These are phyloP conservation scores for Brasenia schreberi DNA, from an alignment of 164 flowering plant genomes.

Conservation along the genomic window DNA sequence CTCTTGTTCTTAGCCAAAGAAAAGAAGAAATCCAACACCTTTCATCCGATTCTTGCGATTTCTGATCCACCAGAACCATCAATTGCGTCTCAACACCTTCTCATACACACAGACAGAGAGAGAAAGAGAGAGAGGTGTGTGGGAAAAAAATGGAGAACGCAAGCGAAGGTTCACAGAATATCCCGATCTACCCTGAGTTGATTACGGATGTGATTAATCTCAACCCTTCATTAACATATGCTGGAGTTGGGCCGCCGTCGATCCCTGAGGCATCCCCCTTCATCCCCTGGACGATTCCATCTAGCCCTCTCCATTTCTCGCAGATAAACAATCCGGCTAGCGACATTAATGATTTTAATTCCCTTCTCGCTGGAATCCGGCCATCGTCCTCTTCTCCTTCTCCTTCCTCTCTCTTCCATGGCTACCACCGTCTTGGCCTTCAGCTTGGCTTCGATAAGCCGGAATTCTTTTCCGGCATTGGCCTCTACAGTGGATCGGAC, in stretches of 20 bases:
- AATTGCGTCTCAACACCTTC: neutral
- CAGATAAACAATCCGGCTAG: conserved; percentile 11
- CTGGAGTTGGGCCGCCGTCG: conserved; percentile 15
- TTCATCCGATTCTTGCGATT: no score
- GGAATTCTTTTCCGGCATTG: conserved; percentile 35
- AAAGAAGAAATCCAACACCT: neutral
- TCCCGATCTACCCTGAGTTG: neutral
- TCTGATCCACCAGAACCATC: neutral
- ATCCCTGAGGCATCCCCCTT: conserved; percentile 36
- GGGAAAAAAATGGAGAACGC: conserved; percentile 24
- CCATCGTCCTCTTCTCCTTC: conserved; percentile 27
- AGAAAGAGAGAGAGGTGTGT: conserved; percentile 15
- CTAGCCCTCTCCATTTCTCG: conserved; percentile 33
- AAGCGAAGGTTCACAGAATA: conserved; percentile 28
- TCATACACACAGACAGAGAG: neutral
- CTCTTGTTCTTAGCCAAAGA: neutral
- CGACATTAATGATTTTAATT: conserved; percentile 28
- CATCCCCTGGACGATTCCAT: conserved; percentile 51
- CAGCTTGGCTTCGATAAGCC: conserved; percentile 48
- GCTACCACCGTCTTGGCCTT: conserved; percentile 2
- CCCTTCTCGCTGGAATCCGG: conserved; percentile 14
- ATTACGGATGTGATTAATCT: neutral
- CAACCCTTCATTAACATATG: neutral
- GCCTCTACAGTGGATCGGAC: conserved; percentile 29
- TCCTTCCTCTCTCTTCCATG: conserved; percentile 6